A percentile compares a stretch with the other conserved stretches of the same genome.
phyloP scores from a whole-genome alignment of 2,329 filamentous ascomycete species.

The Trichoderma endophyticum region DNA sequence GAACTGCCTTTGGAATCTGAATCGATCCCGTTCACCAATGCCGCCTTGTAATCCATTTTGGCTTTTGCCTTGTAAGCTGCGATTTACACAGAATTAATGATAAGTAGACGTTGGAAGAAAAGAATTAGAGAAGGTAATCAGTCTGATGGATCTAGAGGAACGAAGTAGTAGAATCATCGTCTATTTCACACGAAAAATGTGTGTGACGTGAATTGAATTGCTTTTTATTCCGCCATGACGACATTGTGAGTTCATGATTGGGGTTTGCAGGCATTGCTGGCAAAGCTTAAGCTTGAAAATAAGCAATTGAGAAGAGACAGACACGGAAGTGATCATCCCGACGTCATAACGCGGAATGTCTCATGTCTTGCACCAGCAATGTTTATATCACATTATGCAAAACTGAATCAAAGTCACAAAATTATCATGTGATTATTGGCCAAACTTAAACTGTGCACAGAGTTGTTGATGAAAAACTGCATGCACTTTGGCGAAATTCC shows the following conservation, averaged over 20 bases:
- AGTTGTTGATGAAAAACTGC: neutral
- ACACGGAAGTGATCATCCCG: neutral
- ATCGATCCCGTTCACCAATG: neutral
- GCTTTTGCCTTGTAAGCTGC: neutral
- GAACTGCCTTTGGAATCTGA: neutral
- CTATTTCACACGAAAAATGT: neutral
- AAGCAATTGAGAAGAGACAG: neutral
- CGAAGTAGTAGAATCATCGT: neutral
- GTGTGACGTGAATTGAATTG: neutral
- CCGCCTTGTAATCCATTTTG: slow-evolving; percentile 12
- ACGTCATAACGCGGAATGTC: neutral
- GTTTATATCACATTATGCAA: neutral
- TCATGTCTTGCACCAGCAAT: neutral
- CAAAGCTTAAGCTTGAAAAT: neutral
- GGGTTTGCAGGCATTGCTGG: neutral
- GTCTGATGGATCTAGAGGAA: neutral
- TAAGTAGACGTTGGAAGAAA: neutral
- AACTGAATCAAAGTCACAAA: neutral
- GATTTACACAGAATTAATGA: neutral
- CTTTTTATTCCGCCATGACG: neutral
- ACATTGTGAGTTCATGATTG: slow-evolving; percentile 8
- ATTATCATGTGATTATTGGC: neutral
- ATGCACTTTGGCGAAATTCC: too few species aligned
- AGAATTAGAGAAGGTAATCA: neutral
- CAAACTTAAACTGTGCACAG: neutral